Base-by-base conservation (phyloP, 169 alveolate species). In the Neospora caninum region DNA sequence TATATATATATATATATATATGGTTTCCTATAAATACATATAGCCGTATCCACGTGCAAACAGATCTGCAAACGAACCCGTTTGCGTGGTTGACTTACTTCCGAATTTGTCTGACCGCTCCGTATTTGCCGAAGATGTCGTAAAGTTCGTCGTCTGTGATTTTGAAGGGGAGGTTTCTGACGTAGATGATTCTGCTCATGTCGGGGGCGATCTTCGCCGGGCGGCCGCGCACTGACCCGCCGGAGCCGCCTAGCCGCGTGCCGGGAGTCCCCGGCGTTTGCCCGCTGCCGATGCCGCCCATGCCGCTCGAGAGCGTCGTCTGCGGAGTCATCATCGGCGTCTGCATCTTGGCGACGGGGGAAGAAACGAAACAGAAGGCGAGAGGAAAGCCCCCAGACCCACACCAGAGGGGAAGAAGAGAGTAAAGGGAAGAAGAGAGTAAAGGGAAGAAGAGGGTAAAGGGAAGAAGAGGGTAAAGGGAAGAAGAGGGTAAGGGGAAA, bases 121-220 rank as follows among this genome's bases (percentile, higher is more conserved):
- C 99, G 96, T 98, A 99, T 95, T 98, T 99, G 36, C 99, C 99
- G 96, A 99, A 99, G 83, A 99, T 98, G 92, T 99, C 99, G 97
- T 99, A 99, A 84, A 99, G 96, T 94, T 99, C 99, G 93, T 98
- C 99, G 16, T 95, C 96, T 18, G 98, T 96, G 36, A 97, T 97
- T 94, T 98, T 98, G 93, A 95, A 97, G 41, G 99, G 99, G 27
- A 98, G 96, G 93, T 97, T 97, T 88, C 98, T 95, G 20, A 98
- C 99, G 95, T 95, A 98, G 78, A 98, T 91, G 80, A 98, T 96
- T 88, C 98, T 92, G 88, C 96, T 97, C 70, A 98, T 98, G 92
- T 98, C 98, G 38, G 98, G 98, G 4, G 98, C 97, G 39, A 98
- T 93, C 94, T 97, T 96, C 4, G 95, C 91, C 94, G 49, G 78